phyloP scores from a whole-genome alignment of 2,329 filamentous ascomycete species.

The Claviceps sorghi region DNA sequence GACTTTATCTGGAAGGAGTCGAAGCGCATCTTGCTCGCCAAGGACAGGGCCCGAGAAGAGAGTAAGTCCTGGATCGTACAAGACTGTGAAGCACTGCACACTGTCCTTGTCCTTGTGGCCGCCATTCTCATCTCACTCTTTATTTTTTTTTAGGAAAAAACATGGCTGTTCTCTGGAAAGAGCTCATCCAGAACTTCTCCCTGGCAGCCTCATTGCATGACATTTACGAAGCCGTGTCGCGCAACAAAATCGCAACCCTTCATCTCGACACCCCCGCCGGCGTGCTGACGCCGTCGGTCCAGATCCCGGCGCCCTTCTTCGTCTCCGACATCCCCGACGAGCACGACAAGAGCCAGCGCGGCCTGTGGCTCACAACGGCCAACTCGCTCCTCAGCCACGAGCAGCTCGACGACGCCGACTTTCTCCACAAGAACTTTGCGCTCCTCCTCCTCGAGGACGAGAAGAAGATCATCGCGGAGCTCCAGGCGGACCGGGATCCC shows the following conservation, averaged over 20 bases:
- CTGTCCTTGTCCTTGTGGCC: neutral
- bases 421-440: slow-evolving; percentile 74
- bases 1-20: slow-evolving; percentile 89
- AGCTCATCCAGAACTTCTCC: slow-evolving; percentile 58
- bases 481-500: slow-evolving; percentile 63
- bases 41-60: slow-evolving; percentile 66
- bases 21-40: slow-evolving; percentile 64
- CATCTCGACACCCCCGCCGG: slow-evolving; percentile 53
- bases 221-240: slow-evolving; percentile 66
- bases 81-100: neutral
- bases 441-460: slow-evolving; percentile 75
- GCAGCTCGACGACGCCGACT: slow-evolving; percentile 47
- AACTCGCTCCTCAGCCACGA: slow-evolving; percentile 61
- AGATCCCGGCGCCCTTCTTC: slow-evolving; percentile 52
- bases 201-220: slow-evolving; percentile 72
- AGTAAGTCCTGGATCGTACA: slow-evolving; percentile 30
- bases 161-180: slow-evolving; percentile 53
- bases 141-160: slow-evolving; percentile 28
- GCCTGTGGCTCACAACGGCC: slow-evolving; percentile 77
- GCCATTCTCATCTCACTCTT: neutral
- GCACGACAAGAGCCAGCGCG: slow-evolving; percentile 53
- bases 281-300: slow-evolving; percentile 45
- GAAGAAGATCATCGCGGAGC: slow-evolving; percentile 54
- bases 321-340: slow-evolving; percentile 58
- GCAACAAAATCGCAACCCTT: slow-evolving; percentile 73